Evolutionary conservation across 2,329 filamentous ascomycete species (phyloP), one percentile per base, ranked within the genome.

Genomic region (Pseudogymnoascus sp.): DNA sequence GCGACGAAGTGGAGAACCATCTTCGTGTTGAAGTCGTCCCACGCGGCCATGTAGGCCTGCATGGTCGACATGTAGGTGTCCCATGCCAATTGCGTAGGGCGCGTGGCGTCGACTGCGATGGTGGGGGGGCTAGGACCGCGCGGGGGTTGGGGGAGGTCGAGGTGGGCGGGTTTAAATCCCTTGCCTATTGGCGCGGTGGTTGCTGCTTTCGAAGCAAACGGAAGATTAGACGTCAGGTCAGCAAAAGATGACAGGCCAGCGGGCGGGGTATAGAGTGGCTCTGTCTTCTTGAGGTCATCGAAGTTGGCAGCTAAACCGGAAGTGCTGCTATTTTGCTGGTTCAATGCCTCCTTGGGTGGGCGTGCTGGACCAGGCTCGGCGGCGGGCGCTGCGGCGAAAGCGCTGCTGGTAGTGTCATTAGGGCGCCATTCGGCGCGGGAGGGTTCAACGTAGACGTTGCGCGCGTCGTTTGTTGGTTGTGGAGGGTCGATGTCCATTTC

Each of bases 401-500:
- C 16, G 8, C 3, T 52, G 10, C 11, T 35, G 16, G 8, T 38
- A 0, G 45, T 33, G 7, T 62, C 39, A 19, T n/a, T 38, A 4
- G 35, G 33, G 8, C 55, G 60, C 83, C 83, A 86, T 63, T 86
- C 83, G 4, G 81, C 80, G 41, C 83, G 77, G 2, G 81, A 80
- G 0, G 83, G 83, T 67, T 86, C 83, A 11, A 85, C 80, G 1
- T 78, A 78, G 38, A 86, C 84, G 38, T 80, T 83, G 31, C 83
- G 78, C 19, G 78, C 77, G 6, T 23, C 21, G 19, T 73, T 70
- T 12, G 69, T 66, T 8, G 63, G 66, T 58, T 68, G 60, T 58
- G 83, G 82, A 4, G 81, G 78, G 68, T 88, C 85, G 60, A 88
- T 86, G 66, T 88, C 85, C 85, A 88, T 88, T 12, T 84, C 83